phyloP scores from a whole-genome alignment of 1,284 basidiomycete genomes.

The Vanrija humicola region DNA sequence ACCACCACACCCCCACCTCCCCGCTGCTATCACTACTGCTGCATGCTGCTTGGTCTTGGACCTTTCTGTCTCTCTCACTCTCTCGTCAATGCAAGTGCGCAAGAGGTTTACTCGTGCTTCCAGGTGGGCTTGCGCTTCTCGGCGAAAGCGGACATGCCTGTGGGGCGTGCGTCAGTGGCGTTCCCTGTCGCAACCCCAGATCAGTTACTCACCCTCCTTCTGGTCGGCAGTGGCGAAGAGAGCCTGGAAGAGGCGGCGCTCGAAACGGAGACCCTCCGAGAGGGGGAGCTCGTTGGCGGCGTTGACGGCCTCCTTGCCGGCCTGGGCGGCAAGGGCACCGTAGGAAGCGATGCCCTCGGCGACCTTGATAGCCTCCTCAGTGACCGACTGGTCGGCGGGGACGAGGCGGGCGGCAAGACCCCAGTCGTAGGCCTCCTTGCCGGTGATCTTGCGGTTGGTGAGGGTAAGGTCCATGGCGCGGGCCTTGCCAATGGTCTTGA shows the following conservation, averaged over 20 bases:
- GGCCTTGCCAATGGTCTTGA: constrained; percentile 83
- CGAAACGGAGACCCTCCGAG: constrained; percentile 77
- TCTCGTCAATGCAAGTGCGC: no score
- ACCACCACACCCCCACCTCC: no score
- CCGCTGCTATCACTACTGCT: no score
- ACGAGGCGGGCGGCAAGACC: constrained; percentile 81
- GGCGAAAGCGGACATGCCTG: constrained; percentile 87
- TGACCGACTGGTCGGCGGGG: constrained; percentile 70
- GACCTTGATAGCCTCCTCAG: constrained; percentile 82
- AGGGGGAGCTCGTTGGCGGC: constrained; percentile 79
- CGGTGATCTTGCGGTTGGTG: constrained; percentile 76
- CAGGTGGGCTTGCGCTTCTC: constrained; percentile 92
- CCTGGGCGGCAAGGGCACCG: constrained; percentile 78
- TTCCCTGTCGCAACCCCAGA: constrained; percentile 44
- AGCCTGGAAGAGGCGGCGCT: constrained; percentile 86
- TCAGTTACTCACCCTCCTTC: constrained; percentile 63
- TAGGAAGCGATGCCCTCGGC: constrained; percentile 78
- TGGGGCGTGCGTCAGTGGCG: not conserved
- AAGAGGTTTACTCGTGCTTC: constrained; percentile 34
- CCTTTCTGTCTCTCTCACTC: not conserved
- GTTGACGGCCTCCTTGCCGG: constrained; percentile 94
- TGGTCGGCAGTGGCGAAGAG: constrained; percentile 94
- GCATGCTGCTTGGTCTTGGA: no score
- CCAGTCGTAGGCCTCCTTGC: constrained; percentile 80
- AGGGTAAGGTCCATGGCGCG: constrained; percentile 93